Percentiles rank a stretch among this genome's conserved stretches.
Conservation (phyloP, 2,329 filamentous ascomycete species). For the Fusarium luffae region DNA sequence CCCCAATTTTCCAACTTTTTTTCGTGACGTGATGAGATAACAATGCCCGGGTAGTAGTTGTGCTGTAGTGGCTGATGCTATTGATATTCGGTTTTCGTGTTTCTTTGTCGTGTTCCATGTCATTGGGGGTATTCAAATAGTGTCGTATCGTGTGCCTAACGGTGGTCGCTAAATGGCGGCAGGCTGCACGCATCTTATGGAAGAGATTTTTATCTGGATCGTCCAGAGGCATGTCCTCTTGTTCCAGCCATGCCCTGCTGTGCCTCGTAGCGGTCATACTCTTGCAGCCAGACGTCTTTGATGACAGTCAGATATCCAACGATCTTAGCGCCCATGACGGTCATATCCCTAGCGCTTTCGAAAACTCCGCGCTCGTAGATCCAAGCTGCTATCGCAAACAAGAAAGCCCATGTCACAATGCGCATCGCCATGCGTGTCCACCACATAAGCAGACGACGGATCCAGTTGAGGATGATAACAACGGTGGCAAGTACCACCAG, state of each 20-base stretch:
- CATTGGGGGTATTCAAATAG: slow-evolving; percentile 30
- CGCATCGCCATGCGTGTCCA: slow-evolving; percentile 76
- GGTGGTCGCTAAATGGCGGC: not conserved
- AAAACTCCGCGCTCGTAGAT: slow-evolving; percentile 74
- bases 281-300: slow-evolving; percentile 65
- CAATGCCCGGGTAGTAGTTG: not conserved
- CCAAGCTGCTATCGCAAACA: slow-evolving; percentile 65
- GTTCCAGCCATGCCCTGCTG: slow-evolving; percentile 50
- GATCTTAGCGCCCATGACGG: slow-evolving; percentile 56
- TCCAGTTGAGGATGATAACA: slow-evolving; percentile 75
- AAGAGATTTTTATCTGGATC: slow-evolving; percentile 18
- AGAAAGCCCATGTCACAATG: slow-evolving; percentile 71
- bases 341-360: slow-evolving; percentile 70
- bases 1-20: slow-evolving; percentile 34
- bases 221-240: slow-evolving; percentile 34
- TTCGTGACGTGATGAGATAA: slow-evolving; percentile 18
- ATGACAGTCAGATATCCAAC: slow-evolving; percentile 60
- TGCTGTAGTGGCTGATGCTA: slow-evolving; percentile 4
- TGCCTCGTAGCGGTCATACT: slow-evolving; percentile 68
- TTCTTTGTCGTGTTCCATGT: slow-evolving; percentile 14
- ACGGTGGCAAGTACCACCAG: slow-evolving; percentile 59
- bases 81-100: slow-evolving; percentile 4
- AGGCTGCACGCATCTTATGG: not conserved
- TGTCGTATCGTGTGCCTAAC: slow-evolving; percentile 4
- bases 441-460: slow-evolving; percentile 78